Conservation (phyloP, 257 asterid species). For the Nicotiana otophora region DNA sequence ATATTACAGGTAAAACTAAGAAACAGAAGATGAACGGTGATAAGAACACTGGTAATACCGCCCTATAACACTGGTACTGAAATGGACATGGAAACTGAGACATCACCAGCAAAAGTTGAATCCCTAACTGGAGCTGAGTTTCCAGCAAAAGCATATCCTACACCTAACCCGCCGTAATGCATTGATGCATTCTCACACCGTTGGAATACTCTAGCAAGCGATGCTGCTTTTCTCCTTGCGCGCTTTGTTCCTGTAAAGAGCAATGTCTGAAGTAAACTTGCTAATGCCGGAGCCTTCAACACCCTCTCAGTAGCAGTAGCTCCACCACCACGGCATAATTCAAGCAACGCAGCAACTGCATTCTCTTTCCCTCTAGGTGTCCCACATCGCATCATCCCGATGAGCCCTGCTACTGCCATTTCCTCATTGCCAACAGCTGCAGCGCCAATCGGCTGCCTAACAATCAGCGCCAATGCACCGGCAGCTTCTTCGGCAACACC, state of each 20-base stretch:
- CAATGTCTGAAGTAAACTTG: constrained; percentile 59
- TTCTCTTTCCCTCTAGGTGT: constrained; percentile 83
- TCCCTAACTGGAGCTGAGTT: constrained; percentile 44
- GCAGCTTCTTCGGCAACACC: constrained; percentile 86
- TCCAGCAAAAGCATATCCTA: constrained; percentile 56
- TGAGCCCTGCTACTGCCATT: constrained; percentile 48
- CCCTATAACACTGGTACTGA: constrained; percentile 73
- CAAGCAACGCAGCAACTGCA: constrained; percentile 85
- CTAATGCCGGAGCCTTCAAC: constrained; percentile 71
- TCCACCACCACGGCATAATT: constrained; percentile 75
- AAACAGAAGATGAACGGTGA: constrained; percentile 22
- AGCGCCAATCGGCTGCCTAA: constrained; percentile 72
- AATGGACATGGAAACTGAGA: constrained; percentile 51
- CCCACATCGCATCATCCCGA: constrained; percentile 79
- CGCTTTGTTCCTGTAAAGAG: constrained; percentile 89
- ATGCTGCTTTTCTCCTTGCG: constrained; percentile 89
- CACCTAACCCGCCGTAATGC: constrained; percentile 49
- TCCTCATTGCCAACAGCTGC: constrained; percentile 70
- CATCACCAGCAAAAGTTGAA: constrained; percentile 57
- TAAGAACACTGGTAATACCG: constrained; percentile 10
- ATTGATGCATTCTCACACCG: constrained; percentile 53
- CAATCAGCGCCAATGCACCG: constrained; percentile 76
- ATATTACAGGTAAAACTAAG: constrained; percentile 29
- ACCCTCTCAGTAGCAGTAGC: constrained; percentile 63
- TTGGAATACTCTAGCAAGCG: constrained; percentile 80